A percentile compares a stretch with the other conserved stretches of the same genome.
These are phyloP conservation scores for Botrytis squamosa DNA, from an alignment of 2,329 filamentous ascomycete genomes.

Conservation along the genomic window DNA sequence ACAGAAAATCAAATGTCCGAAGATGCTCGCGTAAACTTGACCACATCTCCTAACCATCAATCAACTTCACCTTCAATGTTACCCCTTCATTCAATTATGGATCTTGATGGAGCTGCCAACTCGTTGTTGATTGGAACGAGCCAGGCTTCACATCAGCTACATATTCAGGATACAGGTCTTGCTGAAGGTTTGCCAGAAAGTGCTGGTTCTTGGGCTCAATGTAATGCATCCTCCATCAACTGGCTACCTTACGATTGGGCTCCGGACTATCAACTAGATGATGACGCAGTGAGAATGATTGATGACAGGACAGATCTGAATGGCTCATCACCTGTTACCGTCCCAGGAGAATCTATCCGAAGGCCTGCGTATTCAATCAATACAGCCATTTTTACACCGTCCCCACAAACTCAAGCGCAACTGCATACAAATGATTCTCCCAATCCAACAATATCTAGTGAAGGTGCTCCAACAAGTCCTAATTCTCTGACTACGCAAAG, in stretches of 20 bases:
- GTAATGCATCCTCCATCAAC: conserved; percentile 32
- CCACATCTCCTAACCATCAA: not conserved
- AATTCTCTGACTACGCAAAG: conserved; percentile 25
- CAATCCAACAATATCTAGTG: conserved; percentile 24
- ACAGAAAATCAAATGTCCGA: not conserved
- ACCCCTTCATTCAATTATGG: not conserved
- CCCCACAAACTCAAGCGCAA: conserved; percentile 12
- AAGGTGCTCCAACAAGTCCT: not conserved
- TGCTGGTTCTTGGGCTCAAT: conserved; percentile 26
- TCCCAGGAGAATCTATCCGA: not conserved
- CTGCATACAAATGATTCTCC: conserved; percentile 19
- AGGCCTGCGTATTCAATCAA: not conserved
- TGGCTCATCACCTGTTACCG: conserved; percentile 16
- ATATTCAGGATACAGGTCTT: not conserved
- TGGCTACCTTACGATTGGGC: conserved; percentile 35
- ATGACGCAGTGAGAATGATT: not conserved
- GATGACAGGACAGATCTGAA: not conserved
- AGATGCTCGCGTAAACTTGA: not conserved
- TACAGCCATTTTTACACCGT: conserved; percentile 1
- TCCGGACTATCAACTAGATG: conserved; percentile 22
- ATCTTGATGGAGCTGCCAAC: not conserved
- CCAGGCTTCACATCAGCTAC: not conserved
- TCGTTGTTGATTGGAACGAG: not conserved
- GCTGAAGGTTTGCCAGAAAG: not conserved
- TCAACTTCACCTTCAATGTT: not conserved